A percentile compares a stretch with the other conserved stretches of the same genome.
Conservation (phyloP, 164 flowering plant species). For the Nymphaea colorata region DNA sequence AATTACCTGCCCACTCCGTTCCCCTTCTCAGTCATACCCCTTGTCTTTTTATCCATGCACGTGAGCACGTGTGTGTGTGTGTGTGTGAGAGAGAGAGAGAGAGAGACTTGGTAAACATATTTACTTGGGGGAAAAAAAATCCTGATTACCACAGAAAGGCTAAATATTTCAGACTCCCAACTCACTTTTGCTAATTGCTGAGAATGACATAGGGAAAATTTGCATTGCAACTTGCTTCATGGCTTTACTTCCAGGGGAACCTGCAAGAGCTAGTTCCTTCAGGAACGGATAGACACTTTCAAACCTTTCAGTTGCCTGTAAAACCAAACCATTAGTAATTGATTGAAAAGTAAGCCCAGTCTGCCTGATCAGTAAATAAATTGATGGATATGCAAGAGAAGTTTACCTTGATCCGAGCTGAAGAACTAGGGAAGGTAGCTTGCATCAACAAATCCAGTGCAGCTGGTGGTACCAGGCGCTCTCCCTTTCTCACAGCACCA, state of each 20-base stretch:
- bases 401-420: constrained; percentile 65
- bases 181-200: constrained; percentile 62
- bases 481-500: constrained; percentile 85
- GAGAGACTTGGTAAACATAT: too few relatives aligned
- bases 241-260: constrained; percentile 75
- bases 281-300: constrained; percentile 70
- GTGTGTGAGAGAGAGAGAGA: background rate
- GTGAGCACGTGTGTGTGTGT: background rate
- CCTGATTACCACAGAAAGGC: too few relatives aligned
- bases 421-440: constrained; percentile 57
- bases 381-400: background rate
- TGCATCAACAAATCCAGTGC: constrained; percentile 51
- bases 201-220: constrained; percentile 31
- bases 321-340: constrained; percentile 2
- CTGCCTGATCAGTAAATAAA: background rate
- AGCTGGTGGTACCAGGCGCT: constrained; percentile 75
- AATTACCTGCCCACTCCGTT: background rate
- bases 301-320: constrained; percentile 91
- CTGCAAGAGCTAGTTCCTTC: constrained; percentile 81
- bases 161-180: background rate
- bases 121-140: background rate
- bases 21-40: background rate
- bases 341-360: background rate
- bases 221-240: constrained; percentile 75
- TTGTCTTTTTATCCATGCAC: background rate